phyloP scores from a whole-genome alignment of 1,284 basidiomycete genomes.

The Ceratobasidium sp. region DNA sequence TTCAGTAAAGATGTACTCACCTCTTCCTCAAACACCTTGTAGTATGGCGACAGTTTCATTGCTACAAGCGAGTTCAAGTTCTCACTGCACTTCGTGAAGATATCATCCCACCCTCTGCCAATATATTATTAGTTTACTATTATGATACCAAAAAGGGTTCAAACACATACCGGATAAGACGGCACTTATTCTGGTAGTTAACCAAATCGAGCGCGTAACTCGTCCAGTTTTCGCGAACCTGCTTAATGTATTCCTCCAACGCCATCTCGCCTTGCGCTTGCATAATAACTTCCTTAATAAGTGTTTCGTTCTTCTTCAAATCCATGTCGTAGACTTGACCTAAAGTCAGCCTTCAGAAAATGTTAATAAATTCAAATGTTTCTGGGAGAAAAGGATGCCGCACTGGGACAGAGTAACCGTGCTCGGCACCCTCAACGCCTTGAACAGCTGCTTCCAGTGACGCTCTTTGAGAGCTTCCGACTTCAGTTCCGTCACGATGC shows the following conservation, averaged over 20 bases:
- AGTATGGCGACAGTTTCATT: conserved; percentile 98
- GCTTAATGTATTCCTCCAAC: conserved; percentile 91
- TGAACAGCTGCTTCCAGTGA: conserved; percentile 99
- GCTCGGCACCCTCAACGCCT: conserved; percentile 76
- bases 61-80: conserved; percentile 95
- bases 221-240: conserved; percentile 97
- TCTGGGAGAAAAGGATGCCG: conserved; percentile 51
- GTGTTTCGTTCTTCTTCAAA: conserved; percentile 88
- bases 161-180: conserved; percentile 80
- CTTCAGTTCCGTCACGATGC: conserved; percentile 91
- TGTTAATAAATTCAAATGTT: conserved; percentile 1
- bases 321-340: conserved; percentile 98
- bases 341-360: conserved; percentile 80
- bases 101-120: conserved; percentile 92
- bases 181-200: conserved; percentile 99
- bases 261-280: conserved; percentile 99
- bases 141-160: conserved; percentile 15
- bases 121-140: conserved; percentile 8
- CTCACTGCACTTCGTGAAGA: conserved; percentile 96
- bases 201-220: conserved; percentile 95
- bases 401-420: conserved; percentile 76
- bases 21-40: conserved; percentile 97
- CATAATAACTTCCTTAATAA: conserved; percentile 94
- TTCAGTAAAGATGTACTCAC: conserved; percentile 53
- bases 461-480: conserved; percentile 97